Conservation (phyloP, 148 eudicot species). For the Fagopyrum homotropicum region DNA sequence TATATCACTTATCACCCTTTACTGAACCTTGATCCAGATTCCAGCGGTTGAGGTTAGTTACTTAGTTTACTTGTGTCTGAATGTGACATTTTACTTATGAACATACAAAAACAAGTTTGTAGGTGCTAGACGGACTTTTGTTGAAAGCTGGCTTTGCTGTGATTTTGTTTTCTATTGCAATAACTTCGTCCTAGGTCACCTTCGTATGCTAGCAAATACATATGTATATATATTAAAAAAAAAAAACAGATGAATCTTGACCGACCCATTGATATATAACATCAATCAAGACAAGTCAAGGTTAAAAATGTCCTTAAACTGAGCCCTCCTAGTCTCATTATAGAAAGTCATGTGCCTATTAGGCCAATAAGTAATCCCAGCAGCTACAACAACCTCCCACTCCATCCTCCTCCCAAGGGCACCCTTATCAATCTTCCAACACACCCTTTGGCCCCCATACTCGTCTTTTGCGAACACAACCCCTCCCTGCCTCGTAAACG, state of each 20-base stretch:
- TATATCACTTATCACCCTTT: too few relatives aligned
- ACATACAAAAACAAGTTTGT: neutral
- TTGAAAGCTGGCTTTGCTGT: neutral
- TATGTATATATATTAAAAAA: too few relatives aligned
- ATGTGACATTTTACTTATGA: too few relatives aligned
- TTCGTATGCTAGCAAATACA: neutral
- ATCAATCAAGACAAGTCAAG: conserved; percentile 20
- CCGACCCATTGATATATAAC: neutral
- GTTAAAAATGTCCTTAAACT: conserved; percentile 57
- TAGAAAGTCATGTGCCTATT: conserved; percentile 62
- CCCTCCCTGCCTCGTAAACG: conserved; percentile 87
- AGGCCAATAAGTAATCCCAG: conserved; percentile 94
- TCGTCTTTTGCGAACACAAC: conserved; percentile 71
- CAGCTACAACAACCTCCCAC: conserved; percentile 70
- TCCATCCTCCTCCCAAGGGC: conserved; percentile 52
- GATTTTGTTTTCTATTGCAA: neutral
- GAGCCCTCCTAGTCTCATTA: conserved; percentile 70
- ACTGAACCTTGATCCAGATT: too few relatives aligned
- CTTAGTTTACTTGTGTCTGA: too few relatives aligned
- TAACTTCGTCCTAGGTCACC: too few relatives aligned
- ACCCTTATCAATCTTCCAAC: conserved; percentile 69
- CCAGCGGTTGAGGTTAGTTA: too few relatives aligned
- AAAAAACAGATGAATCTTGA: neutral
- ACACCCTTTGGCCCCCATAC: conserved; percentile 61
- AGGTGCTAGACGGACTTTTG: neutral